Evolutionary conservation across 495 filamentous ascomycete species (phyloP).

Genomic region (Penicillium cinerascens): DNA sequence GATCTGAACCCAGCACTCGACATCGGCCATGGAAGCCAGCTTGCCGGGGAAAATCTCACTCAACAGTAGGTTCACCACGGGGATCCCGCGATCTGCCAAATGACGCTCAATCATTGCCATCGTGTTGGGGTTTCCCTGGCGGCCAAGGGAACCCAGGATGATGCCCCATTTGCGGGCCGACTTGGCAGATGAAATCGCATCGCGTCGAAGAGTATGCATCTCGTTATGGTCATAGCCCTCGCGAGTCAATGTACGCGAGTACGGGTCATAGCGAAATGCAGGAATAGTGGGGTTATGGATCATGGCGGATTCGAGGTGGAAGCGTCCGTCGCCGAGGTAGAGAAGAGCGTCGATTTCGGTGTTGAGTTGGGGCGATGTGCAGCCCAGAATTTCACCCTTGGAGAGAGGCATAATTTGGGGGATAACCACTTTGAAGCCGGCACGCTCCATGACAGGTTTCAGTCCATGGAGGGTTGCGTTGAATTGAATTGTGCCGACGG

Average conservation of each 20-base stretch:
- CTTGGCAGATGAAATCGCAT: slow-evolving; percentile 72
- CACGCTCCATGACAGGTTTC: slow-evolving; percentile 66
- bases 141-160: slow-evolving; percentile 85
- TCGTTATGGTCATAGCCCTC: slow-evolving; percentile 88
- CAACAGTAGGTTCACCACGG: slow-evolving; percentile 77
- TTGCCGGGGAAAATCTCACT: slow-evolving; percentile 97
- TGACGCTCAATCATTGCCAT: slow-evolving; percentile 79
- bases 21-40: slow-evolving; percentile 82
- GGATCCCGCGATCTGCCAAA: slow-evolving; percentile 62
- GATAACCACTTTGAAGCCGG: slow-evolving; percentile 78
- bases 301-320: slow-evolving; percentile 97
- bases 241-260: slow-evolving; percentile 83
- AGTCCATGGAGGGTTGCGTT: slow-evolving; percentile 91
- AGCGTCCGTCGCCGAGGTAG: slow-evolving; percentile 93
- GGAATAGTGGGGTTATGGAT: slow-evolving; percentile 91
- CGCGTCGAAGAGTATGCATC: slow-evolving; percentile 74
- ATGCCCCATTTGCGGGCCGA: slow-evolving; percentile 85
- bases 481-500: slow-evolving; percentile 98
- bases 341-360: slow-evolving; percentile 70
- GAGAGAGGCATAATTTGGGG: slow-evolving; percentile 91
- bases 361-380: slow-evolving; percentile 77
- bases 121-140: slow-evolving; percentile 94
- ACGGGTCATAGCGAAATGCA: slow-evolving; percentile 96
- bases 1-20: slow-evolving; percentile 97
- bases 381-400: slow-evolving; percentile 93